Evolutionary conservation across 2,329 filamentous ascomycete species (phyloP).

Genomic region (Diplodia scrobiculata): DNA sequence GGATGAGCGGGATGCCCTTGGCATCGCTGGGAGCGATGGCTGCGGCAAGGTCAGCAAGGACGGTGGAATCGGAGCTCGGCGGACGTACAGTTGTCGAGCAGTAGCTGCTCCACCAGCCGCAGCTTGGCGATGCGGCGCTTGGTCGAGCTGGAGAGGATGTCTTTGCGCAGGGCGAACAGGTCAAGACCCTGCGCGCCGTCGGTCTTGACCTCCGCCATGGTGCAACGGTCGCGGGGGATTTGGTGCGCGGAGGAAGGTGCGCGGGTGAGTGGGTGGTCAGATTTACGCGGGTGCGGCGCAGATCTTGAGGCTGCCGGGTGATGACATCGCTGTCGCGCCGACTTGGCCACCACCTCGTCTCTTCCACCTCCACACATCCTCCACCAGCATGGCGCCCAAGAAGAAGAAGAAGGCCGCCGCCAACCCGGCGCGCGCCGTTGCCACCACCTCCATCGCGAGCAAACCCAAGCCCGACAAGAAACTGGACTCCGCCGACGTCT

Average conservation of each 20-base stretch:
- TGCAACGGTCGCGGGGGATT: conserved; percentile 7
- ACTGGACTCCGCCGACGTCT: conserved; percentile 33
- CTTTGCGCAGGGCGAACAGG: conserved; percentile 45
- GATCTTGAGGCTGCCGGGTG: conserved; percentile 19
- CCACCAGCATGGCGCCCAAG: conserved; percentile 66
- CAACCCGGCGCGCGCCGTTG: conserved; percentile 89
- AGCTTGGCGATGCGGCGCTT: conserved; percentile 52
- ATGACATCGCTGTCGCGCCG: conserved; percentile 23
- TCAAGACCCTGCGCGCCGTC: conserved; percentile 39
- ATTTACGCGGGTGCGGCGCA: conserved; percentile 24
- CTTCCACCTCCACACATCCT: not conserved
- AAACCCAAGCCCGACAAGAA: conserved; percentile 62
- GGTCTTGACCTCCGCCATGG: conserved; percentile 44
- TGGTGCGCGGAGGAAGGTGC: conserved; percentile 11
- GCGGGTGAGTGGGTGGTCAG: conserved; percentile 20
- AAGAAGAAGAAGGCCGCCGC: conserved; percentile 90
- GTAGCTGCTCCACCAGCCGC: conserved; percentile 48
- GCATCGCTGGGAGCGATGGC: conserved; percentile 50
- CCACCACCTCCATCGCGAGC: conserved; percentile 87
- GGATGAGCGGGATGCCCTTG: conserved; percentile 64
- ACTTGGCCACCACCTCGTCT: not conserved
- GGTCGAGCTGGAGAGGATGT: conserved; percentile 52
- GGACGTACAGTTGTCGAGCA: conserved; percentile 49
- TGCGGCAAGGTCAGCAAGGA: conserved; percentile 33
- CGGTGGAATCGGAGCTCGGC: conserved; percentile 44